phyloP scores from a whole-genome alignment of 2,329 filamentous ascomycete genomes.

The Fusarium nisikadoi region DNA sequence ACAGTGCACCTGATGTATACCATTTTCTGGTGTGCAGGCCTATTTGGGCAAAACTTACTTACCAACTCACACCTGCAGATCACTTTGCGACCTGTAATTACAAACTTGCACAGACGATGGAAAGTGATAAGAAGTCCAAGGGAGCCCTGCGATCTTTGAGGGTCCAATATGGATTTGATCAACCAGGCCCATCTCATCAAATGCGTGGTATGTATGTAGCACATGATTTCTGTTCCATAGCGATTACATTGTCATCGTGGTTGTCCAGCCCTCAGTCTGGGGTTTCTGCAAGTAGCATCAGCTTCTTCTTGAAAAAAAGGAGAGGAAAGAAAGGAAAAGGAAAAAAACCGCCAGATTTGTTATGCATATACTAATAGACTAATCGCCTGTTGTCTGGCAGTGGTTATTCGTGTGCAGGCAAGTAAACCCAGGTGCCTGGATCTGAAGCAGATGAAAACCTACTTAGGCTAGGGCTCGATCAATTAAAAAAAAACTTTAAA shows the following conservation, averaged over 20 bases:
- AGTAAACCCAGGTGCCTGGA: conserved; percentile 3
- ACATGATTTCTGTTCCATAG: conserved; percentile 9
- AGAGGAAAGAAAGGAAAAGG: too few species aligned
- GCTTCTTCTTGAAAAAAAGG: neutral
- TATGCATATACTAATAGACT: neutral
- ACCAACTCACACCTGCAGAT: neutral
- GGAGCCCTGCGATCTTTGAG: neutral
- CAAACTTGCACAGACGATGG: neutral
- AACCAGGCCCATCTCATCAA: neutral
- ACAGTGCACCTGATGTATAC: neutral
- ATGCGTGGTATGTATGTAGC: neutral
- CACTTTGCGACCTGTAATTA: neutral
- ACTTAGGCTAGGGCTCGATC: neutral
- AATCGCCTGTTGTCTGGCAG: neutral
- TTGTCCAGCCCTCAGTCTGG: neutral
- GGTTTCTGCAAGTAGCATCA: neutral
- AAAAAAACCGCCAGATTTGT: neutral
- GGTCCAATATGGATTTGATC: neutral
- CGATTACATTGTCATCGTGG: neutral
- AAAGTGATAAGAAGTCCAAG: neutral
- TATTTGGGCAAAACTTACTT: neutral
- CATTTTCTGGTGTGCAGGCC: neutral
- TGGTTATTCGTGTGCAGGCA: neutral
- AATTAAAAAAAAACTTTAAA: neutral
- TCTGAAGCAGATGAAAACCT: neutral